Percentiles rank a stretch among this genome's conserved stretches.
These are phyloP conservation scores for Trichophyton mentagrophytes DNA, from an alignment of 2,329 filamentous ascomycete genomes.

Conservation along the genomic window DNA sequence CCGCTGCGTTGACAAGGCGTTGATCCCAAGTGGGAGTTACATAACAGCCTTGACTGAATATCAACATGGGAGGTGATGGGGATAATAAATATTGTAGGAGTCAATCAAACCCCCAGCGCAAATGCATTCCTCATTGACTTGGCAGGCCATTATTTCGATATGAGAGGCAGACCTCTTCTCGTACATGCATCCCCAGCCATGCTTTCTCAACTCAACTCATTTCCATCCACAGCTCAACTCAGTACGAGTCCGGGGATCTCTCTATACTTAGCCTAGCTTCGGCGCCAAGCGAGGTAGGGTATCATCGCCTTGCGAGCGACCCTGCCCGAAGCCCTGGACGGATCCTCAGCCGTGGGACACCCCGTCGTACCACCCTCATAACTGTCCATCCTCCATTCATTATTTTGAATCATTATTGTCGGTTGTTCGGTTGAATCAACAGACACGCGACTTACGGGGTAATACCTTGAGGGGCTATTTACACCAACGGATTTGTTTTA, in stretches of 20 bases:
- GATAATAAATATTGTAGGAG: not conserved
- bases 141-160: not conserved
- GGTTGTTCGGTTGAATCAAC: not conserved
- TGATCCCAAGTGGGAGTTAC: not conserved
- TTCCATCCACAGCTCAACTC: not conserved
- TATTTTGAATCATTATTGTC: not conserved
- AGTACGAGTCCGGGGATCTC: not conserved
- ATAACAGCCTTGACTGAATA: not conserved
- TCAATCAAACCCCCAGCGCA: not conserved
- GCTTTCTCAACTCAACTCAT: not conserved
- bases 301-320: not conserved
- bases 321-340: not conserved
- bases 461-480: not conserved
- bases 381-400: not conserved
- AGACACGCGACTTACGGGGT: not conserved
- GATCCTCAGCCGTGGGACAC: slow-evolving; percentile 1
- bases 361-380: not conserved
- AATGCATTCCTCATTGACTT: not conserved
- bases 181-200: not conserved
- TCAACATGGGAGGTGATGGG: not conserved
- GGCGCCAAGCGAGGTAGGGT: slow-evolving; percentile 3
- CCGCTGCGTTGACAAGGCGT: not conserved
- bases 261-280: slow-evolving; percentile 3
- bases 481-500: not conserved
- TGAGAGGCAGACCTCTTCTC: not conserved